phyloP scores from a whole-genome alignment of 2,329 filamentous ascomycete genomes.

The Arthrocladium fulminans region DNA sequence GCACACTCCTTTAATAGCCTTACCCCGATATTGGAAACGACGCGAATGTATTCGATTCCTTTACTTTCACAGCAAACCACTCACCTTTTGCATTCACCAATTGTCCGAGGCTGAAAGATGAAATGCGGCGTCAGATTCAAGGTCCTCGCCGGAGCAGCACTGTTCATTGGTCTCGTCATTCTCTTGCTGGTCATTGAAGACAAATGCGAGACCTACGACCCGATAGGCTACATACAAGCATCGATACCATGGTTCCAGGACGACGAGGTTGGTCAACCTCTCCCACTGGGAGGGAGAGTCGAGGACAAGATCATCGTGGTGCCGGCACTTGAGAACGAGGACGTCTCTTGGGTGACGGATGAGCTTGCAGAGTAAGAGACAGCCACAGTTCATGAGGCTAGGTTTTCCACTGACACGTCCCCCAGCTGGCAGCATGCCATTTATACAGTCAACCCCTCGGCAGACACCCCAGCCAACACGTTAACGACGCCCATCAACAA shows the following conservation, averaged over 20 bases:
- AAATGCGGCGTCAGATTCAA: conserved; percentile 6
- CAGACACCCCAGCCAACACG: conserved; percentile 10
- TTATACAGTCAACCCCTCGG: conserved; percentile 24
- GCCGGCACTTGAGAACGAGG: conserved; percentile 36
- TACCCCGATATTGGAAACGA: not conserved
- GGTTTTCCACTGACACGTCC: not conserved
- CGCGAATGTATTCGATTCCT: not conserved
- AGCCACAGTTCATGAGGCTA: not conserved
- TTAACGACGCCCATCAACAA: conserved; percentile 37
- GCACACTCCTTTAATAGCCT: not conserved
- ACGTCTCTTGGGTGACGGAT: conserved; percentile 37
- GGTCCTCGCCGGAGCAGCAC: not conserved
- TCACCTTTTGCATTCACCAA: not conserved
- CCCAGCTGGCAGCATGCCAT: conserved; percentile 39
- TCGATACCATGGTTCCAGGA: conserved; percentile 8
- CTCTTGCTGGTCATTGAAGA: conserved; percentile 6
- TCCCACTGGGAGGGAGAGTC: not conserved
- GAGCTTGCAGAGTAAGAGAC: conserved; percentile 37
- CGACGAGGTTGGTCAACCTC: not conserved
- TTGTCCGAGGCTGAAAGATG: conserved; percentile 6
- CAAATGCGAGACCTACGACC: conserved; percentile 9
- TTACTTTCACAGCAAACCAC: not conserved
- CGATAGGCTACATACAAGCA: not conserved
- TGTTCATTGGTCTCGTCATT: not conserved
- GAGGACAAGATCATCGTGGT: conserved; percentile 37